Evolutionary conservation across 1,284 basidiomycete genomes (phyloP).

Genomic region (Puccinia brachypodii): DNA sequence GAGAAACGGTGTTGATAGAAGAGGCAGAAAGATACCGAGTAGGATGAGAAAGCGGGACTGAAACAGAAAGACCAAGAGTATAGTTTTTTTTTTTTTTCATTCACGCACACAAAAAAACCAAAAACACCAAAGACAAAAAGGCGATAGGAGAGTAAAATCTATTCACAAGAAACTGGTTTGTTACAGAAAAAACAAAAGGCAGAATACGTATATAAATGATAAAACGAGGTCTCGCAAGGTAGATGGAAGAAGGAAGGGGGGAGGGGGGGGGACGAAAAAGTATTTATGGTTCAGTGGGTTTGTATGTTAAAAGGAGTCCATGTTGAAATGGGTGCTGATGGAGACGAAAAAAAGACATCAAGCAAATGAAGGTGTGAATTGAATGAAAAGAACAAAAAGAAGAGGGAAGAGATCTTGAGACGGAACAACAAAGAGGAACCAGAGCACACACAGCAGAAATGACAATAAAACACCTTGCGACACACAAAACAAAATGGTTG

Average conservation of each 20-base stretch:
- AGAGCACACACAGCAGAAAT: not conserved
- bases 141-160: no score
- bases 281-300: not conserved
- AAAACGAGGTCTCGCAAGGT: not conserved
- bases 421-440: not conserved
- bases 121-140: no score
- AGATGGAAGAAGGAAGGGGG: not conserved
- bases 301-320: not conserved
- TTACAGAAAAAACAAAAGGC: not conserved
- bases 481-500: not conserved
- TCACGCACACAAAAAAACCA: no score
- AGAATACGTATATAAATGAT: not conserved
- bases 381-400: not conserved
- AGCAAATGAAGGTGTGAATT: constrained; percentile 21
- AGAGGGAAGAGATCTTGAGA: not conserved
- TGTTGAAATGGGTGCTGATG: not conserved
- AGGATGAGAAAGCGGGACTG: no score
- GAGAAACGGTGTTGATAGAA: no score
- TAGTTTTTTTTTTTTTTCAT: no score
- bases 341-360: not conserved
- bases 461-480: not conserved
- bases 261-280: not conserved
- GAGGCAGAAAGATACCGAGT: no score
- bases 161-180: not conserved
- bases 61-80: no score